Base-by-base conservation (phyloP, 257 asterid genomes). In the Scutellaria barbata region DNA sequence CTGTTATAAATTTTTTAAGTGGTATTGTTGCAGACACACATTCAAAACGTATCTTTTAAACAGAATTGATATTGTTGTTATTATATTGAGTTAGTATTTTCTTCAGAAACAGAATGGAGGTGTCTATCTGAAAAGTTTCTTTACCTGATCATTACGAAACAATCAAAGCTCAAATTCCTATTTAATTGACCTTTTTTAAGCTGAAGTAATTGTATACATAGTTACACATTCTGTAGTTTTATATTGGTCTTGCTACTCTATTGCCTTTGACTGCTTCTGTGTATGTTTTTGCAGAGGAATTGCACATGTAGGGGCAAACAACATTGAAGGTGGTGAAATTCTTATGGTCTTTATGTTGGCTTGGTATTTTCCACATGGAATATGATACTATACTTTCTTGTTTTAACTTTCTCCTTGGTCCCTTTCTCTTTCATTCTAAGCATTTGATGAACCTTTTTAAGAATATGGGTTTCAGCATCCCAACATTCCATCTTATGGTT, bases 281-380 rank as follows among this genome's bases (percentile, higher is more conserved):
- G 35, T 47, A 42, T 53, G 30, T 76, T 73, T 73, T 79, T 84
- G 84, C 88, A 84, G 88, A 84, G 74, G 56, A 60, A 52, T 48
- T 42, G 39, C 20, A 47, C 66, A 17, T 47, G 69, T 71, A 71
- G 62, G 77, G 79, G 59, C 56, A 62, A 77, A 52, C 68, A 51
- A 40, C 48, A 43, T 42, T 62, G 40, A 50, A 60, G 75, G 64
- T 81, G 80, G 65, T 68, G 67, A 55, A 50, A 58, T 72, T 55
- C 46, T 50, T 47, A 47, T 42, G 22, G 58, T 51, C 50, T 46
- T 33, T n/a, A 57, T 53, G 45, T 60, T 37, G 68, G 71, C 67
- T 66, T 30, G 54, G 59, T 72, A 41, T 61, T 63, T 48, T 69
- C 58, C 56, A 40, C 47, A 35, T 57, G 72, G 66, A 58, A 58